Base-by-base conservation (phyloP, 2,329 filamentous ascomycete species). In the Sclerotinia subarctica region DNA sequence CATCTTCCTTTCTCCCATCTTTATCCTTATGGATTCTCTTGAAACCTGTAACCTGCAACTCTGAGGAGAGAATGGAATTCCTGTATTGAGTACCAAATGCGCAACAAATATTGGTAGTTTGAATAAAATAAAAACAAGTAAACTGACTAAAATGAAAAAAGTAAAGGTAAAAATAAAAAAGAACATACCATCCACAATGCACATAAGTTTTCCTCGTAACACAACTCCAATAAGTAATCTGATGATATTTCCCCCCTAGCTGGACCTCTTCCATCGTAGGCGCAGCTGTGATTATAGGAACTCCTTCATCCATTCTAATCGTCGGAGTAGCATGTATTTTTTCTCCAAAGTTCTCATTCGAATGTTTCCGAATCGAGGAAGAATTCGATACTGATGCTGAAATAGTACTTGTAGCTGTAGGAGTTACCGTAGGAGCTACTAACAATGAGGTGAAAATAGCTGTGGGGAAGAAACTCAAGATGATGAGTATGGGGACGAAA, bases 141-240 rank as follows among this genome's bases (percentile, higher is more conserved):
- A 51, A 0, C 5, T 38, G 35, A 13, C 2, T 38, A 13, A 38
- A 58, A 57, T 7, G 57, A 47, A 1, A 15, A 2, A 65, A 32
- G 13, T 42, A 49, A 32, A 15, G 19, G 1, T 10, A 13, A 38
- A 13, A 38, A 13, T 10, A 35, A 35, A 10, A 35, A 35, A 35
- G 1, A 19, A 72, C 71, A 68, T 44, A 73, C 71, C 70, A 70
- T 15, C 75, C 75, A 67, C 75, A 77, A 69, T 71, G 69, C 10
- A 68, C 69, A 35, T 72, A 59, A 21, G 70, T 67, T 6, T 52
- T 68, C 58, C 70, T 62, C 10, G 72, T 73, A 57, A 74, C 66
- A 68, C 75, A 76, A n/a, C 71, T 73, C 57, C 68, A 75, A 63
- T 71, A 77, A 2, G 75, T 76, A 5, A 72, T 76, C n/a, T 73